A percentile compares a stretch with the other conserved stretches of the same genome.
Evolutionary conservation across 768 basidiomycete species (phyloP).

Genomic region (Kockovaella imperatae): DNA sequence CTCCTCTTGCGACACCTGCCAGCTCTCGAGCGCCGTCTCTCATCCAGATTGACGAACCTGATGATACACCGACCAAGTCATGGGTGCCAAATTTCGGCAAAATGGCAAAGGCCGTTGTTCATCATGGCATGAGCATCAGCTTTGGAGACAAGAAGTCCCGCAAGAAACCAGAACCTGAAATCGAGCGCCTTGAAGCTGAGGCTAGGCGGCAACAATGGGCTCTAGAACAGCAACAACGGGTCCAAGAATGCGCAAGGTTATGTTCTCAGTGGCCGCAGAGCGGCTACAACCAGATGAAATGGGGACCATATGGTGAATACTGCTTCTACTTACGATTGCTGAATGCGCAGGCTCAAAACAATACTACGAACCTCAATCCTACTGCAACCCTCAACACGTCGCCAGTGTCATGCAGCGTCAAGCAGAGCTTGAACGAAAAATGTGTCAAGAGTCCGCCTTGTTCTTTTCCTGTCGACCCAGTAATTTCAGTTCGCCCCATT

Average conservation of each 20-base stretch:
- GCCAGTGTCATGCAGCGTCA: constrained; percentile 33
- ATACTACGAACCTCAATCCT: constrained; percentile 37
- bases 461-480: constrained; percentile 18
- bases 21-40: neutral
- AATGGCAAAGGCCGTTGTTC: constrained; percentile 31
- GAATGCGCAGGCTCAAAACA: constrained; percentile 13
- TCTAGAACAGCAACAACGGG: constrained; percentile 16
- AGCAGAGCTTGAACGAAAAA: constrained; percentile 26
- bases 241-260: constrained; percentile 33
- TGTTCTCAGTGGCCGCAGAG: constrained; percentile 41
- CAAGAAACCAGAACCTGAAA: neutral
- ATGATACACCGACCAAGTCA: constrained; percentile 4
- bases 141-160: constrained; percentile 10
- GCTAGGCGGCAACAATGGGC: constrained; percentile 21
- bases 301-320: constrained; percentile 31
- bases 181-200: neutral
- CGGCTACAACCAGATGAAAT: constrained; percentile 37
- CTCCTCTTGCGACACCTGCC: constrained; percentile 1
- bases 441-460: constrained; percentile 10
- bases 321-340: neutral
- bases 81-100: constrained; percentile 33
- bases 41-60: neutral
- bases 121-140: constrained; percentile 21
- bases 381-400: constrained; percentile 32
- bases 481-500: constrained; percentile 7